Evolutionary conservation across 352 stramenopile genomes (phyloP), one percentile per base, ranked within the genome.

Genomic region (Globisporangium okanoganense): DNA sequence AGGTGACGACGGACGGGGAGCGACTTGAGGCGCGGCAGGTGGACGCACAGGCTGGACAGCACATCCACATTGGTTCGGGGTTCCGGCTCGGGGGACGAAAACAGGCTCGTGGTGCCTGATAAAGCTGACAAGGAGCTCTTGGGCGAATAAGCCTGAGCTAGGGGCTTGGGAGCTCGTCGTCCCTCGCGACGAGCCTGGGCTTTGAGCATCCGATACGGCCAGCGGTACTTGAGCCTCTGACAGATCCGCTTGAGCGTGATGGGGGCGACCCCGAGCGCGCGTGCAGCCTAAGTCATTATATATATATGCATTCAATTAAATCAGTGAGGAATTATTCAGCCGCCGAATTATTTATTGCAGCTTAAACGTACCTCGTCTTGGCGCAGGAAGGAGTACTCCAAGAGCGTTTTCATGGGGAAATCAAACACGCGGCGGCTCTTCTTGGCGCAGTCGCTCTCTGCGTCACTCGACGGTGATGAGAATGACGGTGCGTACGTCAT

Each of bases 241-340:
- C 79, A 89, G 48, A 74, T 86, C 55, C 77, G 79, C 70, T 87
- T 88, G 62, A 90, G 74, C 6, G 80, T 88, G 72, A 89, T 84
- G 8, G 77, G 62, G 4, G 79, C 64, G 16, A 87, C 72, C 1
- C 61, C 62, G 0, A 89, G 69, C 0, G 57, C 48, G 25, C 54
- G 68, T 18, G 79, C 79, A 3, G 79, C 79, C 61, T 78, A 36
- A n/a, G n/a, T n/a, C n/a, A n/a, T n/a, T n/a, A n/a, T n/a, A n/a
- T n/a, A n/a, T n/a, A n/a, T n/a, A n/a, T n/a, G n/a, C n/a, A n/a
- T n/a, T n/a, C n/a, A n/a, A n/a, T n/a, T n/a, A n/a, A n/a, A n/a
- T n/a, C n/a, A n/a, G n/a, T n/a, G n/a, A n/a, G n/a, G n/a, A n/a
- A n/a, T n/a, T n/a, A n/a, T n/a, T n/a, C n/a, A n/a, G n/a, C n/a